These are phyloP conservation scores for Xylaria sp. DNA, from an alignment of 495 filamentous ascomycete species.

Conservation along the genomic window DNA sequence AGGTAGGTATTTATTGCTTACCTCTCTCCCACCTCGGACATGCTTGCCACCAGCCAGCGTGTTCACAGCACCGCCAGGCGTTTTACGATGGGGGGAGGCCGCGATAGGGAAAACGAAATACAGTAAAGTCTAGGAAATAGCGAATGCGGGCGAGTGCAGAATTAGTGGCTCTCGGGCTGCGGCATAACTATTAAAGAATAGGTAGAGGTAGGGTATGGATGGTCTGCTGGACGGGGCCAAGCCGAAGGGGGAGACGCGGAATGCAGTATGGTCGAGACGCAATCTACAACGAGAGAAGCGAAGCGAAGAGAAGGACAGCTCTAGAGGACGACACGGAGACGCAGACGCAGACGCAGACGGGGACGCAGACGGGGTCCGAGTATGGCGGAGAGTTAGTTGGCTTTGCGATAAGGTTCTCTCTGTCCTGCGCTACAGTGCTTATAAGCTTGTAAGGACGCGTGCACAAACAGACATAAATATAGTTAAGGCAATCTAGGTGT, in stretches of 20 bases:
- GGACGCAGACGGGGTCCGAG: background rate
- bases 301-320: background rate
- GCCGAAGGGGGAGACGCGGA: background rate
- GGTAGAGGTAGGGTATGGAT: no score
- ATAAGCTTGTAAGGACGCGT: background rate
- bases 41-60: slow-evolving; percentile 31
- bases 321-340: background rate
- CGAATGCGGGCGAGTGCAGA: background rate
- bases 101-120: background rate
- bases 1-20: slow-evolving; percentile 33
- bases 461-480: background rate
- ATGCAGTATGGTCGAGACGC: background rate
- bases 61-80: background rate
- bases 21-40: slow-evolving; percentile 55
- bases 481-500: background rate
- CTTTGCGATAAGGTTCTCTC: background rate
- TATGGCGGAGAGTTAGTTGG: background rate
- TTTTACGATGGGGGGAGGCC: background rate
- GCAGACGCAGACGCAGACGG: background rate
- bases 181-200: slow-evolving; percentile 1
- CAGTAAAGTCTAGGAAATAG: background rate
- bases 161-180: background rate
- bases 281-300: background rate
- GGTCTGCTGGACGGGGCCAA: background rate
- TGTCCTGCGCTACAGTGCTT: background rate